Evolutionary conservation across 345 rosid species (phyloP).

Genomic region (Camelina laxa): DNA sequence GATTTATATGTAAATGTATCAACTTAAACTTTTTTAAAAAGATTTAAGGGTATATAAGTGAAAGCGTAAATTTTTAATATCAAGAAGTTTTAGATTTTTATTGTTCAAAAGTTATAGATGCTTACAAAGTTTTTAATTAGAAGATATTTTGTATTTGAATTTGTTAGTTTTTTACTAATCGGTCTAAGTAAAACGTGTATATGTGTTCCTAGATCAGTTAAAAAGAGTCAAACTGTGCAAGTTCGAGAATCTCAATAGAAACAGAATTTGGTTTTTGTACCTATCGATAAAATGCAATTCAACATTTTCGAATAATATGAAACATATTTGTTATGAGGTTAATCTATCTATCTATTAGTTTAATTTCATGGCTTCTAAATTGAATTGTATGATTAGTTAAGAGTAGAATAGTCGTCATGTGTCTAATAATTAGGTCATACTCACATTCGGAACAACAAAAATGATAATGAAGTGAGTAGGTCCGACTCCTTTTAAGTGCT

Average conservation of each 20-base stretch:
- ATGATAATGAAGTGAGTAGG: slow-evolving; percentile 7
- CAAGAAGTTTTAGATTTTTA: no score
- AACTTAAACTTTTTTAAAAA: no score
- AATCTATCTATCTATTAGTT: background rate
- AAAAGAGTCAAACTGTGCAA: background rate
- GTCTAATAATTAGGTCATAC: slow-evolving; percentile 6
- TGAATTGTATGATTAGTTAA: background rate
- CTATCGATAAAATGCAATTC: background rate
- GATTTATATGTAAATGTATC: background rate
- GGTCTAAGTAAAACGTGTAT: background rate
- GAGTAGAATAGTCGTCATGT: background rate
- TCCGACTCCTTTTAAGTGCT: slow-evolving; percentile 10
- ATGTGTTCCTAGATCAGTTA: background rate
- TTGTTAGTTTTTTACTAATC: background rate
- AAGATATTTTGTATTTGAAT: background rate
- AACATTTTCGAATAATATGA: background rate
- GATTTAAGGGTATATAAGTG: no score
- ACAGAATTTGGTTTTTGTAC: background rate
- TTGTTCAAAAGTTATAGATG: no score
- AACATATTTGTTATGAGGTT: background rate
- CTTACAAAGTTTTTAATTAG: no score
- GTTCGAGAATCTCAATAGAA: background rate
- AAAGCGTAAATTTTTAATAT: no score
- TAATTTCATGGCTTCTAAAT: background rate
- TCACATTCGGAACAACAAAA: slow-evolving; percentile 11